A percentile compares a stretch with the other conserved stretches of the same genome.
phyloP scores from a whole-genome alignment of 805 yeast species.

The Cyberlindnera samutprakarnensis region DNA sequence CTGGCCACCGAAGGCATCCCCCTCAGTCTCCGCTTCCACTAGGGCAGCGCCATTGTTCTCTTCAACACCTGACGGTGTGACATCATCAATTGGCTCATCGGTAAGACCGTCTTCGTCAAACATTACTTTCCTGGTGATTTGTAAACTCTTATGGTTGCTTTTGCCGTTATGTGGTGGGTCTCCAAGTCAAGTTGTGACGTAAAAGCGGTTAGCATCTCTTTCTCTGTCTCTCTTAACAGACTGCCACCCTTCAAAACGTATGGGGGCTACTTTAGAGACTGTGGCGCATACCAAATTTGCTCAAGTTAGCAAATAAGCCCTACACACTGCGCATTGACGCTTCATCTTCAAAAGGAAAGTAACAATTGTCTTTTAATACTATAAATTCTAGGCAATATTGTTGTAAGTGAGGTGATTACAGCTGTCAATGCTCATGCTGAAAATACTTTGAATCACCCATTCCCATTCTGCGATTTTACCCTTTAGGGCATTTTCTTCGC shows the following conservation, averaged over 20 bases:
- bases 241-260: too few species aligned
- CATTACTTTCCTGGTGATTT: too few species aligned
- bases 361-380: too few species aligned
- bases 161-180: too few species aligned
- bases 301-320: too few species aligned
- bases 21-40: background rate
- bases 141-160: too few species aligned
- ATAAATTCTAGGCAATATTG: too few species aligned
- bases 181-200: too few species aligned
- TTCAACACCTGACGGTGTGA: background rate
- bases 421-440: constrained; percentile 31
- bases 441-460: constrained; percentile 53
- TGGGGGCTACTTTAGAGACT: background rate
- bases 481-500: constrained; percentile 9
- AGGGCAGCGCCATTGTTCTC: background rate
- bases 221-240: too few species aligned
- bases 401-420: constrained; percentile 1
- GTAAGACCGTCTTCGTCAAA: constrained; percentile 15
- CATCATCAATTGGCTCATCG: constrained; percentile 16
- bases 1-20: background rate
- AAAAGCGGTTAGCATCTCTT: too few species aligned
- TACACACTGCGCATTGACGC: too few species aligned
- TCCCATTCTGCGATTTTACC: constrained; percentile 49
- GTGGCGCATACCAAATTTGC: background rate
- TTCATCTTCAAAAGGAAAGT: too few species aligned